Evolutionary conservation across 2,329 filamentous ascomycete species (phyloP).

Genomic region (Sporothrix globosa): DNA sequence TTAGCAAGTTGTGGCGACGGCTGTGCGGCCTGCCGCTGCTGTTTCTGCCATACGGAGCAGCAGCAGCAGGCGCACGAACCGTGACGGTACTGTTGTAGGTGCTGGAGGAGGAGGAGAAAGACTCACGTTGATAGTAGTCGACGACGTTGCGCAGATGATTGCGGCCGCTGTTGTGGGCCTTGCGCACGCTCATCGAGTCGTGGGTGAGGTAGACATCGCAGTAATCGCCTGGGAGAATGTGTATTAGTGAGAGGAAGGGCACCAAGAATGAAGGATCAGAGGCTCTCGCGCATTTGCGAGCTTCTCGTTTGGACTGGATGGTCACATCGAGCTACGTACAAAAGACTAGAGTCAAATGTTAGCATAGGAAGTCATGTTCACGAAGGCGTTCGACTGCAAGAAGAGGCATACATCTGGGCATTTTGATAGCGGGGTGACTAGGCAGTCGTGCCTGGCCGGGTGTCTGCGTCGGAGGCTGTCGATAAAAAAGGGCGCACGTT

Average conservation of each 20-base stretch:
- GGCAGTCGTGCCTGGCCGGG: neutral
- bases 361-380: slow-evolving; percentile 19
- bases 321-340: slow-evolving; percentile 33
- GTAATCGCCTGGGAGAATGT: slow-evolving; percentile 70
- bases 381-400: no score
- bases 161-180: slow-evolving; percentile 94
- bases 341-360: slow-evolving; percentile 36
- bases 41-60: neutral
- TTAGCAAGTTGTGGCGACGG: neutral
- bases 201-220: slow-evolving; percentile 99
- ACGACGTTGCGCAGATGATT: slow-evolving; percentile 98
- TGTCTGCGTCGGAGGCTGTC: neutral
- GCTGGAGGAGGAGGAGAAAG: slow-evolving; percentile 7
- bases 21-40: neutral
- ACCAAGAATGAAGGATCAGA: no score
- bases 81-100: neutral
- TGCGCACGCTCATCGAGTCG: slow-evolving; percentile 99
- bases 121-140: slow-evolving; percentile 92
- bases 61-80: neutral
- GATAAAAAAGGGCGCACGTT: neutral
- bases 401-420: slow-evolving; percentile 30
- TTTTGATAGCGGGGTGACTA: slow-evolving; percentile 7
- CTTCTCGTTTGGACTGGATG: no score
- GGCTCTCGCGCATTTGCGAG: neutral
- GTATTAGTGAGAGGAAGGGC: slow-evolving; percentile 1